phyloP scores from a whole-genome alignment of 73 alveolate genomes.

The Symbiodinium pilosum region DNA sequence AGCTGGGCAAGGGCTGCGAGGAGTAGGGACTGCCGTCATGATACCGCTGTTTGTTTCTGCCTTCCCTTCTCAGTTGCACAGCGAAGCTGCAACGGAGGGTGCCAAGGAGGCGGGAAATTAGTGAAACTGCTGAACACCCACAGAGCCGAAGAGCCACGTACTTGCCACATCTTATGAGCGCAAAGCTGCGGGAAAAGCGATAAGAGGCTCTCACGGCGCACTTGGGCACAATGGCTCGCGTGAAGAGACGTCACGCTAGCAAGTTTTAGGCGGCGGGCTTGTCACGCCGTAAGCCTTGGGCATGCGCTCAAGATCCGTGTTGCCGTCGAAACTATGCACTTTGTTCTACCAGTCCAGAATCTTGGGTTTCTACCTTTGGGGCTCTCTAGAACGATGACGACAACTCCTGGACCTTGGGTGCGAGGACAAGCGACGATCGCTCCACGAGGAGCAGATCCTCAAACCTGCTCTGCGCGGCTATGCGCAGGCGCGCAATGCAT shows the following conservation, averaged over 20 bases:
- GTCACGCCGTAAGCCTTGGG: background rate
- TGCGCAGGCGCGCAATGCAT: background rate
- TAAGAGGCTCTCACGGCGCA: background rate
- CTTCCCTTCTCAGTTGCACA: background rate
- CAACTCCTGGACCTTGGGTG: background rate
- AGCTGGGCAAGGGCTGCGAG: constrained; percentile 1
- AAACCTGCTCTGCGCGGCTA: background rate
- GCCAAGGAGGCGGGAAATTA: background rate
- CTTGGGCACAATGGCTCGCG: background rate
- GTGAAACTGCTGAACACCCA: background rate
- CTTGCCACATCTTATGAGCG: background rate
- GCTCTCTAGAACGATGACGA: background rate
- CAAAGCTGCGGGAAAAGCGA: background rate
- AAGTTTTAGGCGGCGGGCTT: background rate
- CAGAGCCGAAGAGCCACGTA: background rate
- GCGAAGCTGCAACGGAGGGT: background rate
- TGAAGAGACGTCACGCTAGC: background rate
- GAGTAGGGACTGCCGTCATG: background rate
- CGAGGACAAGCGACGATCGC: background rate
- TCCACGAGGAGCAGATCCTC: constrained; percentile 11
- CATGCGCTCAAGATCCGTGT: background rate
- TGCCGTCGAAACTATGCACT: background rate
- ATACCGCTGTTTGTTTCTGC: background rate
- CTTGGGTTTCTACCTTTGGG: background rate
- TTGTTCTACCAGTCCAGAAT: background rate